Conservation (phyloP, 176 grass and related monocot genomes). For the Musa troglodytarum region DNA sequence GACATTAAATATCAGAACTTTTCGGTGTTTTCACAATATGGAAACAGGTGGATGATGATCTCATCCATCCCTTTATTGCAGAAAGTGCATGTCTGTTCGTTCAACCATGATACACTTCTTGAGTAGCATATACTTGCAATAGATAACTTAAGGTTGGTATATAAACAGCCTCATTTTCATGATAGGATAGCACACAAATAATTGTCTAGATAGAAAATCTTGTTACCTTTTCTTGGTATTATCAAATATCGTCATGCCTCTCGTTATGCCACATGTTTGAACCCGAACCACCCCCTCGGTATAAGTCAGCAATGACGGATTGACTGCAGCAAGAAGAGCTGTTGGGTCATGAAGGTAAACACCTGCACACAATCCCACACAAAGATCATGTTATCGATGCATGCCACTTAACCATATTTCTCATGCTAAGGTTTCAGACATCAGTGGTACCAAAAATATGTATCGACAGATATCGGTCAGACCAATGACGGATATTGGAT, state of each 20-base stretch:
- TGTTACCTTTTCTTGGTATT: constrained; percentile 71
- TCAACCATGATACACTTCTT: neutral
- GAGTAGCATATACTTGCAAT: neutral
- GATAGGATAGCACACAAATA: neutral
- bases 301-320: constrained; percentile 83
- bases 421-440: too few relatives aligned
- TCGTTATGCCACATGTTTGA: constrained; percentile 71
- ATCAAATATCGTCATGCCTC: constrained; percentile 73
- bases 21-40: neutral
- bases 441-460: too few relatives aligned
- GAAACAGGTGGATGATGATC: neutral
- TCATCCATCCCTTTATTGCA: neutral
- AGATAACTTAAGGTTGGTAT: neutral
- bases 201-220: neutral
- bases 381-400: constrained; percentile 1
- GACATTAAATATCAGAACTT: too few relatives aligned
- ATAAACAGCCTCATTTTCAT: neutral
- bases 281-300: constrained; percentile 78
- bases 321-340: constrained; percentile 61
- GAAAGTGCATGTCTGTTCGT: neutral
- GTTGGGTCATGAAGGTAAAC: constrained; percentile 92
- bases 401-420: too few relatives aligned
- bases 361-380: constrained; percentile 40
- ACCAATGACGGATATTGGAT: too few relatives aligned
- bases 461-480: neutral